Evolutionary conservation across 352 stramenopile genomes (phyloP).

Genomic region (Pythium folliculosum): DNA sequence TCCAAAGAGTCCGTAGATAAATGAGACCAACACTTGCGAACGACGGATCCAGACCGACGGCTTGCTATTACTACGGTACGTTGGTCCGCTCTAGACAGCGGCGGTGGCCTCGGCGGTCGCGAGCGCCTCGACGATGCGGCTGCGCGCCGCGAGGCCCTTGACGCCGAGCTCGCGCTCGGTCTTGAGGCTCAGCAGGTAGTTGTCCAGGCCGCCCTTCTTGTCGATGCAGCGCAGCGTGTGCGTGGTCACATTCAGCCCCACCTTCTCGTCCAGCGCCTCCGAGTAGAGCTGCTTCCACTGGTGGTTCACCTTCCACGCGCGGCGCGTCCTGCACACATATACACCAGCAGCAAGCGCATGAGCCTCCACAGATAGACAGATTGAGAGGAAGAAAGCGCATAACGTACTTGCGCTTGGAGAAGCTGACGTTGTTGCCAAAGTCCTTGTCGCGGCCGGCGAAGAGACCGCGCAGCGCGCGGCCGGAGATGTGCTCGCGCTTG

Average conservation of each 20-base stretch:
- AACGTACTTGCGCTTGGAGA: conserved; percentile 88
- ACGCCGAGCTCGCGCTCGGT: conserved; percentile 75
- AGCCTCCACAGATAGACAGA: not conserved
- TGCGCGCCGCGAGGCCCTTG: conserved; percentile 61
- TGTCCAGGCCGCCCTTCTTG: conserved; percentile 93
- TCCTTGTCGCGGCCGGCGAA: conserved; percentile 94
- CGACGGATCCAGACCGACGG: no score
- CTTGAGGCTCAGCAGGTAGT: conserved; percentile 93
- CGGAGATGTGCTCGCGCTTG: conserved; percentile 74
- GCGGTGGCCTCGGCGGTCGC: conserved; percentile 29
- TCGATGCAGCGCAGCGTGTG: conserved; percentile 92
- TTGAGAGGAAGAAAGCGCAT: not conserved
- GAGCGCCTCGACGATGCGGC: conserved; percentile 60
- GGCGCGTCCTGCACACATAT: conserved; percentile 56
- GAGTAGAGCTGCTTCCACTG: conserved; percentile 88
- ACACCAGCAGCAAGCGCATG: not conserved
- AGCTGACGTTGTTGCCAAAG: conserved; percentile 95
- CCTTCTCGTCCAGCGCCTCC: conserved; percentile 92
- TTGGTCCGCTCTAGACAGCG: conserved; percentile 1
- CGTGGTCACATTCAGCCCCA: conserved; percentile 92
- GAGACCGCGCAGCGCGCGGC: conserved; percentile 81
- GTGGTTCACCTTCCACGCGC: conserved; percentile 94
- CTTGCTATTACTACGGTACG: no score
- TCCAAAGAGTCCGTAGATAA: no score
- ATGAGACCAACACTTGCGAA: no score